Percentiles rank a stretch among this genome's conserved stretches.
These are phyloP conservation scores for Ogataea methanolica DNA, from an alignment of 805 yeast species.

Conservation along the genomic window DNA sequence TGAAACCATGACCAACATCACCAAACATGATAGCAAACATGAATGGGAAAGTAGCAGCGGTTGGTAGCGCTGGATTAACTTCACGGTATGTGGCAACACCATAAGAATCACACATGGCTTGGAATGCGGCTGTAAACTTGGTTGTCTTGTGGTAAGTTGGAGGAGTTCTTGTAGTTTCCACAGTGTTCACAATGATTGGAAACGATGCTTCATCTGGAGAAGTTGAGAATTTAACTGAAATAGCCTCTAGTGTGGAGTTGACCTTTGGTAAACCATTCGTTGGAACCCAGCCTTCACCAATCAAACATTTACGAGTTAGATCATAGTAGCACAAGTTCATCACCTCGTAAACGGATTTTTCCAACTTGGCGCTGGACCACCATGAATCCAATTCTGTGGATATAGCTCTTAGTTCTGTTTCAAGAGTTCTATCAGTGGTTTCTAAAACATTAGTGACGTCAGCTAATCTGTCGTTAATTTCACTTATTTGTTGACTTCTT, in stretches of 20 bases:
- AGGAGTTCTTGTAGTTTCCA: conserved; percentile 79
- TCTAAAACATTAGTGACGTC: conserved; percentile 48
- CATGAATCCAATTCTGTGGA: conserved; percentile 57
- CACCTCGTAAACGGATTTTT: conserved; percentile 52
- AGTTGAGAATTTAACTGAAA: conserved; percentile 24
- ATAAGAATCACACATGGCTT: conserved; percentile 89
- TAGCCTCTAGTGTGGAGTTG: conserved; percentile 39
- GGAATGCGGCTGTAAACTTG: conserved; percentile 91
- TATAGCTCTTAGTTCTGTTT: conserved; percentile 62
- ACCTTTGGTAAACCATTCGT: conserved; percentile 44
- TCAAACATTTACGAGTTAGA: conserved; percentile 57
- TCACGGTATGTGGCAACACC: conserved; percentile 92
- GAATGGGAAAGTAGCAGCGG: conserved; percentile 93
- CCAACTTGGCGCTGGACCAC: conserved; percentile 51
- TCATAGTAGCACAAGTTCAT: conserved; percentile 69
- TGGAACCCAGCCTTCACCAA: conserved; percentile 77
- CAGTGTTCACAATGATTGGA: conserved; percentile 41
- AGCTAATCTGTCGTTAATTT: conserved; percentile 46
- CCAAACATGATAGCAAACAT: conserved; percentile 99
- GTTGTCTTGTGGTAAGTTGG: conserved; percentile 96
- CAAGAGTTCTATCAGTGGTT: conserved; percentile 48
- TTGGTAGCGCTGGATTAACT: conserved; percentile 93
- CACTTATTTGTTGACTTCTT: conserved; percentile 35
- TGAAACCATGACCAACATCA: conserved; percentile 93
- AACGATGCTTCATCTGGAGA: conserved; percentile 20